Conservation (phyloP, 148 eudicot genomes). For the Arbutus unedo region DNA sequence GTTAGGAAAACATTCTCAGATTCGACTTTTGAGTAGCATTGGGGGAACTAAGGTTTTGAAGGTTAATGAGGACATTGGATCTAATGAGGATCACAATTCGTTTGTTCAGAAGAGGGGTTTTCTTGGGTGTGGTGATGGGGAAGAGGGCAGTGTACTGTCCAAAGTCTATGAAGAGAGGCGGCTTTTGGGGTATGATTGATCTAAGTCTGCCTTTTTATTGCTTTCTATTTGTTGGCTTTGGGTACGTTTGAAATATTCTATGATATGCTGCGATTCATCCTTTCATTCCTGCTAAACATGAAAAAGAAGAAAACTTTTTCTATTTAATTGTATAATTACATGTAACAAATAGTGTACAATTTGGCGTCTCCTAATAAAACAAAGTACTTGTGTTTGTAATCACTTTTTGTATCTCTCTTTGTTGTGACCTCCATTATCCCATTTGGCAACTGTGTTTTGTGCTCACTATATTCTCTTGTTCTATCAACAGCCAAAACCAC, state of each 20-base stretch:
- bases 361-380: background rate
- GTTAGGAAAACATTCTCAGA: constrained; percentile 23
- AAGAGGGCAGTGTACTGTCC: constrained; percentile 60
- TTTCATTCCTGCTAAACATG: background rate
- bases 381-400: background rate
- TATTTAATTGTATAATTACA: background rate
- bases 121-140: constrained; percentile 89
- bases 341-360: background rate
- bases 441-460: background rate
- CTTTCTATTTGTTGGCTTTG: background rate
- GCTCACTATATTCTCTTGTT: background rate
- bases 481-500: background rate
- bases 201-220: background rate
- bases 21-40: constrained; percentile 44
- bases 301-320: background rate
- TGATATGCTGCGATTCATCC: background rate
- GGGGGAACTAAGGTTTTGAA: constrained; percentile 27
- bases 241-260: background rate
- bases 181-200: constrained; percentile 59
- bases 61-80: constrained; percentile 8
- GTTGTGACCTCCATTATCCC: background rate
- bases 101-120: constrained; percentile 58
- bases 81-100: constrained; percentile 1
- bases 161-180: constrained; percentile 72
- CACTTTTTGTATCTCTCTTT: background rate